These are phyloP conservation scores for Xylaria hypoxylon DNA, from an alignment of 2,329 filamentous ascomycete genomes.

Conservation along the genomic window DNA sequence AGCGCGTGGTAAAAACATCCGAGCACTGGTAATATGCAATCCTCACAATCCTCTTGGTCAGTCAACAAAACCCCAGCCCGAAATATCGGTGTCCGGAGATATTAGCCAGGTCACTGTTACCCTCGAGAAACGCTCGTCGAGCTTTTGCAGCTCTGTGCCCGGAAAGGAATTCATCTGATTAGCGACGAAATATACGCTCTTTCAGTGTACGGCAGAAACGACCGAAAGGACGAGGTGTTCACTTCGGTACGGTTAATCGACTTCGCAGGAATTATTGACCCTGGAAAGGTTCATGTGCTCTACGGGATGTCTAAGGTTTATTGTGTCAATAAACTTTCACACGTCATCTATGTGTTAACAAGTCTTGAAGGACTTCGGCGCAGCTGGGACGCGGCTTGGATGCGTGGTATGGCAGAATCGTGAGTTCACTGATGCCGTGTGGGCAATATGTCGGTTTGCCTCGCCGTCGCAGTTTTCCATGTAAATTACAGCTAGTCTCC, in stretches of 20 bases:
- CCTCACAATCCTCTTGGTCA: slow-evolving; percentile 44
- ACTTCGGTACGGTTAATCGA: slow-evolving; percentile 39
- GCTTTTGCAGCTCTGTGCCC: slow-evolving; percentile 41
- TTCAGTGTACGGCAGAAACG: slow-evolving; percentile 34
- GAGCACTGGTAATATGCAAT: slow-evolving; percentile 41
- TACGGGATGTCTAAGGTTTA: slow-evolving; percentile 45
- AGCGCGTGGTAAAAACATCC: slow-evolving; percentile 37
- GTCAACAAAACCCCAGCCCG: neutral
- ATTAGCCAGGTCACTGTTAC: slow-evolving; percentile 39
- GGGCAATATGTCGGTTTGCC: slow-evolving; percentile 41
- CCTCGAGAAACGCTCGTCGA: slow-evolving; percentile 40
- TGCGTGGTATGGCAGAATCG: slow-evolving; percentile 42
- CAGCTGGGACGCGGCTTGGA: slow-evolving; percentile 40
- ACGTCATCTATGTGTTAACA: slow-evolving; percentile 13
- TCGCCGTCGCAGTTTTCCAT: slow-evolving; percentile 44
- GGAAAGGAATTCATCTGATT: slow-evolving; percentile 44
- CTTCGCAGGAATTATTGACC: slow-evolving; percentile 39
- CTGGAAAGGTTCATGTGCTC: slow-evolving; percentile 40
- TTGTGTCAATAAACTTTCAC: neutral
- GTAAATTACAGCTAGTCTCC: slow-evolving; percentile 41
- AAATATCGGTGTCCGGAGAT: slow-evolving; percentile 7
- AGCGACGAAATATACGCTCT: slow-evolving; percentile 46
- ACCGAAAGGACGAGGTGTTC: slow-evolving; percentile 35
- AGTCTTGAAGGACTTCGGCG: slow-evolving; percentile 38
- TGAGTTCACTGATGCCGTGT: slow-evolving; percentile 38